These are phyloP conservation scores for Pyrus hybrid DNA, from an alignment of 331 rosid genomes.

Conservation along the genomic window DNA sequence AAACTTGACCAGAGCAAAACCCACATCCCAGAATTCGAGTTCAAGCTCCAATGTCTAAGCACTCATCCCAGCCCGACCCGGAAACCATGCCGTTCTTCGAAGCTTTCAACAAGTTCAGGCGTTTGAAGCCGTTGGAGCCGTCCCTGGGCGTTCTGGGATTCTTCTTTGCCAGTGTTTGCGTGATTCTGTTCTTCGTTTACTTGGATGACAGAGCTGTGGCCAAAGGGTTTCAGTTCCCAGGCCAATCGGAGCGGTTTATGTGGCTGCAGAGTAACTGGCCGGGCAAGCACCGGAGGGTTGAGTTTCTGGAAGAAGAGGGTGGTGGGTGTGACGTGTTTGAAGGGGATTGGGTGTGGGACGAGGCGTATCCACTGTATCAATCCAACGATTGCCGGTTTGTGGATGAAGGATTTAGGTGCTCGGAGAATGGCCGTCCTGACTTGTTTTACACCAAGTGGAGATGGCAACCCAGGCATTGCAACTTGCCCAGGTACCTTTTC, in stretches of 20 bases:
- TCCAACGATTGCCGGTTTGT: conserved; percentile 59
- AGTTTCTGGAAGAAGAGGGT: conserved; percentile 46
- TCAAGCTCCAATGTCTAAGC: conserved; percentile 36
- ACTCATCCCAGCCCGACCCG: conserved; percentile 19
- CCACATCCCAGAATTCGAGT: conserved; percentile 15
- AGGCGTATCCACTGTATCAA: conserved; percentile 57
- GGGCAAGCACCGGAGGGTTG: conserved; percentile 30
- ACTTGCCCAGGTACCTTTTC: conserved; percentile 65
- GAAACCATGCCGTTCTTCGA: conserved; percentile 43
- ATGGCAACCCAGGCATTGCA: conserved; percentile 84
- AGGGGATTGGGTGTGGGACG: conserved; percentile 93
- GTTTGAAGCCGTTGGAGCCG: conserved; percentile 49
- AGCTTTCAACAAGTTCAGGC: conserved; percentile 45
- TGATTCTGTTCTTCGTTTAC: conserved; percentile 50
- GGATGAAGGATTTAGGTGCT: conserved; percentile 74
- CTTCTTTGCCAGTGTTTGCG: conserved; percentile 32
- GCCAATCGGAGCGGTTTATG: conserved; percentile 34
- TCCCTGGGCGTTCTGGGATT: conserved; percentile 62
- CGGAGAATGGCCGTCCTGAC: conserved; percentile 87
- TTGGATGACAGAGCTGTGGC: conserved; percentile 41
- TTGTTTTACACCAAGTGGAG: conserved; percentile 86
- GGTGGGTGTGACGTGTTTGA: conserved; percentile 57
- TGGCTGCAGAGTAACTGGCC: conserved; percentile 44
- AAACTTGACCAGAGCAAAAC: conserved; percentile 10
- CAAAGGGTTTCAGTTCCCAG: conserved; percentile 32